Evolutionary conservation across 1,139 yeast genomes (phyloP).

Genomic region (Oligophagozyma castellii): DNA sequence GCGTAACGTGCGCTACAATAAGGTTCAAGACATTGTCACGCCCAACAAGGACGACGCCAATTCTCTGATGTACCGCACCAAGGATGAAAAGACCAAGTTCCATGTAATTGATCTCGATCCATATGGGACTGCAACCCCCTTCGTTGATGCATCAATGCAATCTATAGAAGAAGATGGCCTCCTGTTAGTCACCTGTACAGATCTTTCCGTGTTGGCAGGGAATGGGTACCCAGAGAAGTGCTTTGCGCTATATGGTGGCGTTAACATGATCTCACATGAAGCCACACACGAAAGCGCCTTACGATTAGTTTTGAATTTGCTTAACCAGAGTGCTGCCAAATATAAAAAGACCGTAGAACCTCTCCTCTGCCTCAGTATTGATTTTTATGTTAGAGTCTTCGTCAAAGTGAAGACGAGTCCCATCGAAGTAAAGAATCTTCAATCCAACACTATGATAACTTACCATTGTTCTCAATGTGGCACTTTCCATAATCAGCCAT

Average conservation of each 20-base stretch:
- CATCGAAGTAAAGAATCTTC: conserved; percentile 59
- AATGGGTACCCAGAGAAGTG: conserved; percentile 95
- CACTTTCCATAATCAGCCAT: conserved; percentile 50
- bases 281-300: conserved; percentile 89
- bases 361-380: conserved; percentile 68
- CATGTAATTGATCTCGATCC: conserved; percentile 93
- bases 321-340: conserved; percentile 76
- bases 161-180: conserved; percentile 71
- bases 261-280: conserved; percentile 60
- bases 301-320: conserved; percentile 62
- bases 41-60: conserved; percentile 84
- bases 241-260: conserved; percentile 91
- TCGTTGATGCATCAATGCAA: conserved; percentile 81
- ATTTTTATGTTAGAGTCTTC: conserved; percentile 80
- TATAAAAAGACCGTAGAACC: conserved; percentile 85
- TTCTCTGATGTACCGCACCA: conserved; percentile 50
- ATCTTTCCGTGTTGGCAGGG: conserved; percentile 90
- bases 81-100: conserved; percentile 33
- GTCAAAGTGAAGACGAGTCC: conserved; percentile 69
- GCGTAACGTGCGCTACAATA: conserved; percentile 56
- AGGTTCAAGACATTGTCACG: conserved; percentile 37
- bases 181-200: conserved; percentile 86
- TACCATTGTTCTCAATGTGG: conserved; percentile 88
- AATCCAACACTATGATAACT: conserved; percentile 61
- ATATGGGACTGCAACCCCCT: conserved; percentile 93